These are phyloP conservation scores for Clonostachys sp. DNA, from an alignment of 2,329 filamentous ascomycete species.

Conservation along the genomic window DNA sequence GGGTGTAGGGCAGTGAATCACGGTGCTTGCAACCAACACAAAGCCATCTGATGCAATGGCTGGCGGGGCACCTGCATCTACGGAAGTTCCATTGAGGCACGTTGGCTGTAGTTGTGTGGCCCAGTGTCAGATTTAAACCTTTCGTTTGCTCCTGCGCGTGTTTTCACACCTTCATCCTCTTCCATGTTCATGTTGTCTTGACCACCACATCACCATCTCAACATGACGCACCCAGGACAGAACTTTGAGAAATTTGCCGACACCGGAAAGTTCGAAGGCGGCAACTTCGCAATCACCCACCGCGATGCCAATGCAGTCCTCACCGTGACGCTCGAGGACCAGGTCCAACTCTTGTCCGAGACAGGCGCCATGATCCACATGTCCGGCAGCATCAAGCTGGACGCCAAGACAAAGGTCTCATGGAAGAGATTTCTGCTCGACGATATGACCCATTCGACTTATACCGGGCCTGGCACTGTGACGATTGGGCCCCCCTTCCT, in stretches of 20 bases:
- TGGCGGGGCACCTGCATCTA: too few species aligned
- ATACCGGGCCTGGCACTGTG: slow-evolving; percentile 6
- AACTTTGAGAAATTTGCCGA: neutral
- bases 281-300: slow-evolving; percentile 7
- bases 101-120: too few species aligned
- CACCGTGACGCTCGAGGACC: slow-evolving; percentile 6
- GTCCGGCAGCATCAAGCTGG: slow-evolving; percentile 8
- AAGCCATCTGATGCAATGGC: too few species aligned
- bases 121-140: too few species aligned
- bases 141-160: too few species aligned
- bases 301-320: slow-evolving; percentile 10
- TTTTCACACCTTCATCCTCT: too few species aligned
- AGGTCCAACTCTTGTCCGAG: slow-evolving; percentile 5
- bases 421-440: slow-evolving; percentile 9
- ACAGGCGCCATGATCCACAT: slow-evolving; percentile 12
- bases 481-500: slow-evolving; percentile 10
- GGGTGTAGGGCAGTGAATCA: too few species aligned
- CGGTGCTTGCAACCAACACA: too few species aligned
- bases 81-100: too few species aligned
- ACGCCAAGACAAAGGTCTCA: slow-evolving; percentile 10
- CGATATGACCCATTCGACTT: slow-evolving; percentile 10
- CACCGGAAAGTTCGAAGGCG: slow-evolving; percentile 8
- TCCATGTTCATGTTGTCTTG: too few species aligned
- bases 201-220: too few species aligned
- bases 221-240: too few species aligned